These are phyloP conservation scores for Boletus semigastroideus DNA, from an alignment of 1,284 basidiomycete species.

Conservation along the genomic window DNA sequence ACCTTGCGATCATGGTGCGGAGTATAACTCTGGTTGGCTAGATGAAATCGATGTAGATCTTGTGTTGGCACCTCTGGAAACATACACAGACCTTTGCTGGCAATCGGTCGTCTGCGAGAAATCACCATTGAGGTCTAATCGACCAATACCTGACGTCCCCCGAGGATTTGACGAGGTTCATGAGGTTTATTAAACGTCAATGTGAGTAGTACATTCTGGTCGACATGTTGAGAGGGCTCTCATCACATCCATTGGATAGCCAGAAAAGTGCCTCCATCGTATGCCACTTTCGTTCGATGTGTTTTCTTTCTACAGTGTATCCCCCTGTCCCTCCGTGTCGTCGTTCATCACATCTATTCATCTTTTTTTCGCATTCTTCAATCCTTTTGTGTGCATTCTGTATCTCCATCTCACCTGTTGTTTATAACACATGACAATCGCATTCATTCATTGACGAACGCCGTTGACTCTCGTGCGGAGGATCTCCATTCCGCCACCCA, in stretches of 20 bases:
- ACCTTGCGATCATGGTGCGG: slow-evolving; percentile 8
- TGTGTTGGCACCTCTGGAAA: slow-evolving; percentile 27
- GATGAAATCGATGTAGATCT: slow-evolving; percentile 30
- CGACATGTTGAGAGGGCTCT: background rate
- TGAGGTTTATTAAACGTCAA: slow-evolving; percentile 5
- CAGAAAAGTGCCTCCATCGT: background rate
- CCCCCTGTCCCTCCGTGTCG: background rate
- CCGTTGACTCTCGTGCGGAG: too few species aligned
- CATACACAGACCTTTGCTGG: slow-evolving; percentile 33
- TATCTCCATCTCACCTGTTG: too few species aligned
- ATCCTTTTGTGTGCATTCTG: too few species aligned
- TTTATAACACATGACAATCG: too few species aligned
- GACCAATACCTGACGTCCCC: slow-evolving; percentile 27
- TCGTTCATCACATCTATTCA: background rate
- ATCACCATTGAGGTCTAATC: slow-evolving; percentile 3
- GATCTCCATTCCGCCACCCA: too few species aligned
- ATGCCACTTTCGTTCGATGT: slow-evolving; percentile 18
- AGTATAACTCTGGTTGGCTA: slow-evolving; percentile 28
- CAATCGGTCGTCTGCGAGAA: slow-evolving; percentile 24
- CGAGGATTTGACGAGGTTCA: slow-evolving; percentile 29
- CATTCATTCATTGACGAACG: too few species aligned
- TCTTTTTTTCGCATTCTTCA: too few species aligned
- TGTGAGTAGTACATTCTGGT: slow-evolving; percentile 5
- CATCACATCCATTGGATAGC: background rate
- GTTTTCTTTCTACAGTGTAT: slow-evolving; percentile 3